Evolutionary conservation across 495 filamentous ascomycete genomes (phyloP).

Genomic region (Xylaria acuta): DNA sequence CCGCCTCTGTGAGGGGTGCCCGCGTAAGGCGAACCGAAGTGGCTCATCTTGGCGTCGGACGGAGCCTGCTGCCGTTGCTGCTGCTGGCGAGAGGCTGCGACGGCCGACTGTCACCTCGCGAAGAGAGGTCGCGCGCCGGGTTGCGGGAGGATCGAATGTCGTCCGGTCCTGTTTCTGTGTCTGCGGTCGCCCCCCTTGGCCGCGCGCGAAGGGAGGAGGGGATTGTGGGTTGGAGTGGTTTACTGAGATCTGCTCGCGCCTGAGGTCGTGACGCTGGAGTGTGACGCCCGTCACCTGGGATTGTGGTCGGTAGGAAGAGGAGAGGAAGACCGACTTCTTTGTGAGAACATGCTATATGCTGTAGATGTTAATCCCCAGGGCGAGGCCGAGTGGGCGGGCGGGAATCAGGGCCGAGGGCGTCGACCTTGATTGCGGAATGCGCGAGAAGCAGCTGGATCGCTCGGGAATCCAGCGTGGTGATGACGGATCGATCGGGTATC

Average conservation of each 20-base stretch:
- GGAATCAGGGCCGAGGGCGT: slow-evolving; percentile 38
- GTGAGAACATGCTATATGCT: slow-evolving; percentile 58
- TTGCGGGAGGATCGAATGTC: slow-evolving; percentile 21
- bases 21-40: slow-evolving; percentile 53
- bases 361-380: slow-evolving; percentile 46
- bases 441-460: slow-evolving; percentile 39
- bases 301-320: slow-evolving; percentile 62
- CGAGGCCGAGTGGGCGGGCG: slow-evolving; percentile 31
- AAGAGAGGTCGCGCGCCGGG: slow-evolving; percentile 18
- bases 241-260: slow-evolving; percentile 42
- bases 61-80: slow-evolving; percentile 22
- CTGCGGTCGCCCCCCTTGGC: slow-evolving; percentile 32
- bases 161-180: slow-evolving; percentile 27
- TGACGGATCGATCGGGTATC: slow-evolving; percentile 30
- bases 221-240: slow-evolving; percentile 25
- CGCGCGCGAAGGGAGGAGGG: slow-evolving; percentile 25
- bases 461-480: slow-evolving; percentile 33
- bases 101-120: slow-evolving; percentile 29
- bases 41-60: slow-evolving; percentile 47
- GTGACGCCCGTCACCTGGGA: slow-evolving; percentile 62
- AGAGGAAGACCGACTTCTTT: slow-evolving; percentile 55
- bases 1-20: slow-evolving; percentile 47
- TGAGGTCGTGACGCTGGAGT: slow-evolving; percentile 55
- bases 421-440: slow-evolving; percentile 38
- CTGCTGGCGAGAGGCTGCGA: slow-evolving; percentile 31